Evolutionary conservation across 2,329 filamentous ascomycete genomes (phyloP).

Genomic region (Colletotrichum gloeosporioides): DNA sequence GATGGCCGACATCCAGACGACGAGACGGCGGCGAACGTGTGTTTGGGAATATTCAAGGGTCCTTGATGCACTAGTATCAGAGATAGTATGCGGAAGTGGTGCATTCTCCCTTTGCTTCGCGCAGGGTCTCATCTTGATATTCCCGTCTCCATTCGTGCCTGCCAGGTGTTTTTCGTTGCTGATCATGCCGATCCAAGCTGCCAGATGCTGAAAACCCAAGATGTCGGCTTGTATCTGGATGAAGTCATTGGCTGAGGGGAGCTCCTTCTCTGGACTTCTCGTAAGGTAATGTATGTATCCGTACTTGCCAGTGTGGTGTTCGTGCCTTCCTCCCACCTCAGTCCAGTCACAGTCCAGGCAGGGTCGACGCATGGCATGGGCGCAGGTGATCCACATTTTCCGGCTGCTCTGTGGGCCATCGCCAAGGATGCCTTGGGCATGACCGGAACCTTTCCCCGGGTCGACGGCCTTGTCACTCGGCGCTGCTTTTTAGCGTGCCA

Average conservation of each 20-base stretch:
- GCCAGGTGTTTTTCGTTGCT: background rate
- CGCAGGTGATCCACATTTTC: background rate
- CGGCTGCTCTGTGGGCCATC: background rate
- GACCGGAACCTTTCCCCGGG: constrained; percentile 21
- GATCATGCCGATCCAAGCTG: background rate
- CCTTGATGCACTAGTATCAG: background rate
- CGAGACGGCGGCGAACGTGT: background rate
- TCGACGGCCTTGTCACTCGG: background rate
- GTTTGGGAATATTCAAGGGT: background rate
- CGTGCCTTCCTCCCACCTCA: background rate
- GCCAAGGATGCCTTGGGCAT: background rate
- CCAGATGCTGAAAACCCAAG: background rate
- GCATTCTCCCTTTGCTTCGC: background rate
- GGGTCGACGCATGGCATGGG: background rate
- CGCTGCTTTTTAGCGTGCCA: constrained; percentile 3
- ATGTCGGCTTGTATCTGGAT: background rate
- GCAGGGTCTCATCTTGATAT: background rate
- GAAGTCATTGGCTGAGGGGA: background rate
- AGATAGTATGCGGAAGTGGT: background rate
- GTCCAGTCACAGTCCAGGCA: background rate
- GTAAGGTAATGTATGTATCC: too few relatives aligned
- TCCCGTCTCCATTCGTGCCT: background rate
- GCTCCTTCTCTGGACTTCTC: background rate
- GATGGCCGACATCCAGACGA: background rate
- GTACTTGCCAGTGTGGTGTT: background rate